Base-by-base conservation (phyloP, 495 filamentous ascomycete species). In the Neurospora africana region DNA sequence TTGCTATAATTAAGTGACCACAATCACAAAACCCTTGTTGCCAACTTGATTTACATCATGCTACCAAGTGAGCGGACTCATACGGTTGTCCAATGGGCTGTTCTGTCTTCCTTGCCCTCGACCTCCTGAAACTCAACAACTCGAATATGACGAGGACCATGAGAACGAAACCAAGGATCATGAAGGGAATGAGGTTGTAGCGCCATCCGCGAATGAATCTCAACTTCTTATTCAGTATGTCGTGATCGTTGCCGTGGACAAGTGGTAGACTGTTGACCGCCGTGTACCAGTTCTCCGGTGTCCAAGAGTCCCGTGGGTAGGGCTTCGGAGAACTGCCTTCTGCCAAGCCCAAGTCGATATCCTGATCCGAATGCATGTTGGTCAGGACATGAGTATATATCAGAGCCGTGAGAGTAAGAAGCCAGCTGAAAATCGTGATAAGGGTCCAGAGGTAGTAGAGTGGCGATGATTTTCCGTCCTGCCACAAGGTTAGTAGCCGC, bases 231-330 rank as follows among this genome's bases (percentile, higher is more conserved):
- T 69, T 37, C 23, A 89, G 84, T 11, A 83, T 79, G 38, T 74
- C 74, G 23, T 79, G 73, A 5, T 80, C 75, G 35, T 70, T 70
- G 1, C 73, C 72, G 41, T 78, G 71, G 5, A 75, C 78, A 23
- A 89, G 69, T n/a, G 84, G 79, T 35, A 87, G 80, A 35, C 78
- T 72, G 15, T 87, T 77, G 30, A 89, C 78, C 1, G 84, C 85
- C 4, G 80, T 78, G 74, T 84, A 86, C 87, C 87, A 89, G 68
- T 80, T 87, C 78, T 85, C 84, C 19, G 87, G 86, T 27, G 87
- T 87, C 87, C 87, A 89, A 2, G 72, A 68, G 23, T 82, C 76
- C 38, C 77, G 68, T 2, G 84, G 80, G 73, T 89, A 89, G n/a
- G 76, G 71, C 17, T 75, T 74, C n/a, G 83, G 76, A 21, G 78